Evolutionary conservation across 129 eudicot genomes (phyloP).

Genomic region (Artemisia annua): DNA sequence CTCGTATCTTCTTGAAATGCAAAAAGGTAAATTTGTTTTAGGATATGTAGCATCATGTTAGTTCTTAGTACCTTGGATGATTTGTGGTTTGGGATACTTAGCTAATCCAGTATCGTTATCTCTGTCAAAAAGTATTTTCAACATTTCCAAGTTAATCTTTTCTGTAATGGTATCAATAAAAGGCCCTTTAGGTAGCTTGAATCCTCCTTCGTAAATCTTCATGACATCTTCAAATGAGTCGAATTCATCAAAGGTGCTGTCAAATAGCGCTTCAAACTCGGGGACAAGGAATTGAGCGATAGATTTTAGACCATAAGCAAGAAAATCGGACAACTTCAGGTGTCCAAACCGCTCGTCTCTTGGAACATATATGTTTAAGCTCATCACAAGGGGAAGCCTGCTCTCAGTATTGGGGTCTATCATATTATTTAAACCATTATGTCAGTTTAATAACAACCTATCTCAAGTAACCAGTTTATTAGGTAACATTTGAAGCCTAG

Average conservation of each 20-base stretch:
- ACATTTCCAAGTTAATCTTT: conserved; percentile 46
- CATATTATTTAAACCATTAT: conserved; percentile 2
- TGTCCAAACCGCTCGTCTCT: conserved; percentile 69
- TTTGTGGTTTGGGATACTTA: conserved; percentile 61
- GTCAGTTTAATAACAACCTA: background rate
- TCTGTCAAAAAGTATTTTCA: conserved; percentile 41
- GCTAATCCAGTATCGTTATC: conserved; percentile 44
- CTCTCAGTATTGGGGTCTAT: conserved; percentile 67
- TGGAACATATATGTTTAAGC: conserved; percentile 65
- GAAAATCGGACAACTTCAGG: conserved; percentile 64
- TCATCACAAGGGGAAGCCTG: conserved; percentile 45
- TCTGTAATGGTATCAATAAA: conserved; percentile 34
- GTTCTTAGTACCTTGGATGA: conserved; percentile 49
- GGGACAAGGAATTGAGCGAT: conserved; percentile 48
- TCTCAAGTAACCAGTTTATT: background rate
- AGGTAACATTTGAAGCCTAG: background rate
- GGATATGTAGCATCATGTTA: background rate
- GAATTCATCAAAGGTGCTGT: conserved; percentile 47
- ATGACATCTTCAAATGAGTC: conserved; percentile 52
- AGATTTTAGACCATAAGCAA: conserved; percentile 53
- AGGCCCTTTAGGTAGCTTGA: conserved; percentile 47
- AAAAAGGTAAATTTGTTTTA: background rate
- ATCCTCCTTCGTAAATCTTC: conserved; percentile 56
- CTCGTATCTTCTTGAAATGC: background rate
- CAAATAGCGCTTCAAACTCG: conserved; percentile 49